Percentiles rank a stretch among this genome's conserved stretches.
phyloP scores from a whole-genome alignment of 2,329 filamentous ascomycete genomes.

The Fusarium concolor region DNA sequence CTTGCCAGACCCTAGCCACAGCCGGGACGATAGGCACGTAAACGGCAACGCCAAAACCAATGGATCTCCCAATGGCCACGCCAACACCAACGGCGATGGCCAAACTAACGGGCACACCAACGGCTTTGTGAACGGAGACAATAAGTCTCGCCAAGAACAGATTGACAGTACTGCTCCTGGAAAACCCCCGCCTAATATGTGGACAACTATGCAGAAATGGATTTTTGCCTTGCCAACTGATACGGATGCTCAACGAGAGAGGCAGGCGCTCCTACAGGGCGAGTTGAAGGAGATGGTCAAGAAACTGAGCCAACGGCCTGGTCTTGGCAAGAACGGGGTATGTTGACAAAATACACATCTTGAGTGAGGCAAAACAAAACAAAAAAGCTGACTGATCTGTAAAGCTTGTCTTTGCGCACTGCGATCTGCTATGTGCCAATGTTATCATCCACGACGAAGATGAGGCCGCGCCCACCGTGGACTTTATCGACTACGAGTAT shows the following conservation, averaged over 20 bases:
- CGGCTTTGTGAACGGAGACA: constrained; percentile 44
- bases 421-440: constrained; percentile 95
- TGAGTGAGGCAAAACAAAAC: constrained; percentile 2
- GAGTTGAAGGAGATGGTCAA: constrained; percentile 78
- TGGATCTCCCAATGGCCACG: constrained; percentile 18
- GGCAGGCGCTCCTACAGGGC: constrained; percentile 75
- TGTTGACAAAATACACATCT: constrained; percentile 47
- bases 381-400: constrained; percentile 25
- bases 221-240: constrained; percentile 82
- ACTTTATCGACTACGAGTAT: constrained; percentile 99
- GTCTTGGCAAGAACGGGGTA: constrained; percentile 81
- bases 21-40: constrained; percentile 35
- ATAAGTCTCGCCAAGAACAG: constrained; percentile 51
- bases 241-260: constrained; percentile 75
- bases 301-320: constrained; percentile 80
- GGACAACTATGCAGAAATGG: constrained; percentile 98
- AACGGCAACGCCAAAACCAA: constrained; percentile 54
- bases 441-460: constrained; percentile 78
- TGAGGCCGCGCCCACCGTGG: constrained; percentile 56
- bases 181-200: constrained; percentile 85
- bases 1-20: constrained; percentile 53
- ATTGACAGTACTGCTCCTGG: constrained; percentile 68
- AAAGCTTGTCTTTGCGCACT: constrained; percentile 91
- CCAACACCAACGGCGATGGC: constrained; percentile 51
- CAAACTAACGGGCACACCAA: constrained; percentile 47